Evolutionary conservation across 2,329 filamentous ascomycete genomes (phyloP).

Genomic region (Talaromyces islandicus): DNA sequence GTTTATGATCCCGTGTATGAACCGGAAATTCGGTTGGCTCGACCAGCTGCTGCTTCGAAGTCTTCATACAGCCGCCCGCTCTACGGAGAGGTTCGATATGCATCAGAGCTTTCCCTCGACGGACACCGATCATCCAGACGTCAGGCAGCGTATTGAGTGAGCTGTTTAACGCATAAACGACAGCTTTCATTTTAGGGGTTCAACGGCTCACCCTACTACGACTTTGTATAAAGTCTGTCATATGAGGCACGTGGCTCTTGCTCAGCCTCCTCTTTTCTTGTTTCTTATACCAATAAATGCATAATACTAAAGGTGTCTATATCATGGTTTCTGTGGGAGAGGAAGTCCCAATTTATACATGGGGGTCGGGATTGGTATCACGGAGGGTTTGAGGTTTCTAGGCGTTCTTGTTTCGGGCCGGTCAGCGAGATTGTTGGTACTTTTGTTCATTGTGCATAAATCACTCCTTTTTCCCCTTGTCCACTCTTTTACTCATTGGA

Average conservation of each 20-base stretch:
- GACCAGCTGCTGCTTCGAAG: conserved; percentile 17
- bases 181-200: conserved; percentile 1
- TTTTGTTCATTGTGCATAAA: neutral
- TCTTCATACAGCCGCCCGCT: conserved; percentile 15
- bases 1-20: conserved; percentile 17
- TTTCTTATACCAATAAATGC: neutral
- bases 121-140: conserved; percentile 14
- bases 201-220: neutral
- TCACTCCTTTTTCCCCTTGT: neutral
- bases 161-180: neutral
- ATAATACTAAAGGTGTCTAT: neutral
- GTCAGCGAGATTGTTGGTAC: neutral
- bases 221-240: neutral
- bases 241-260: neutral
- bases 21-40: conserved; percentile 17
- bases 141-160: conserved; percentile 5
- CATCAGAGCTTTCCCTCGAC: conserved; percentile 21
- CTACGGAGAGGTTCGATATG: conserved; percentile 23
- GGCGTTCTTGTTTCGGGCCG: neutral
- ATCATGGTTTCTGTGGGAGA: neutral
- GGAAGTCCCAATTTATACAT: neutral
- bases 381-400: neutral
- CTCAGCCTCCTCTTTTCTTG: neutral
- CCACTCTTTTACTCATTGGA: neutral
- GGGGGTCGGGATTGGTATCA: neutral